These are phyloP conservation scores for Eucalyptus lansdowneana DNA, from an alignment of 345 rosid genomes.

Conservation along the genomic window DNA sequence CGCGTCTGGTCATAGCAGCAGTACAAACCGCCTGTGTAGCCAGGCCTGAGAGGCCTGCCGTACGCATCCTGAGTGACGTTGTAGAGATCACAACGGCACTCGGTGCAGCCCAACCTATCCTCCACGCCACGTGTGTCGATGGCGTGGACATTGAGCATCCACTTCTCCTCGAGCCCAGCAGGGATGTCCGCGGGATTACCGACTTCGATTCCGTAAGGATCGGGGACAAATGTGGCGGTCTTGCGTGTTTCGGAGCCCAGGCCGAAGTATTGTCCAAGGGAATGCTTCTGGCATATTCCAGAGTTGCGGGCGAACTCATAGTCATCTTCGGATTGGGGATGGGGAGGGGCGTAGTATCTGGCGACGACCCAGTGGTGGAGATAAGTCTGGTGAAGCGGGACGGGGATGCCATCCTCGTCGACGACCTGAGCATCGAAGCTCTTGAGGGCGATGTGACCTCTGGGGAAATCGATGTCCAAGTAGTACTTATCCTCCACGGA, in stretches of 20 bases:
- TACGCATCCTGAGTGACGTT: constrained; percentile 46
- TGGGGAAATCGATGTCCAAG: constrained; percentile 57
- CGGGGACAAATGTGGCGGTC: constrained; percentile 54
- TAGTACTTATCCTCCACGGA: constrained; percentile 46
- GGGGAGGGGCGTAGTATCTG: constrained; percentile 14
- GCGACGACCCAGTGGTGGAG: constrained; percentile 78
- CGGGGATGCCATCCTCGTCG: constrained; percentile 50
- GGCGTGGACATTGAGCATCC: constrained; percentile 79
- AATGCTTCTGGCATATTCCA: constrained; percentile 44
- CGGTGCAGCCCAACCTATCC: constrained; percentile 67
- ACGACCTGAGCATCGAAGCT: constrained; percentile 57
- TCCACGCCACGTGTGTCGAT: constrained; percentile 78
- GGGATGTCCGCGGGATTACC: constrained; percentile 57
- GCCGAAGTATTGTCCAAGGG: constrained; percentile 50
- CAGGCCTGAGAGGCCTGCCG: constrained; percentile 36
- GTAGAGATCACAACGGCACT: constrained; percentile 66
- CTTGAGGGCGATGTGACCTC: constrained; percentile 75
- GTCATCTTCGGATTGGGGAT: constrained; percentile 2
- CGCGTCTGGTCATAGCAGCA: constrained; percentile 68
- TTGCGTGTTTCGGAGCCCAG: constrained; percentile 79
- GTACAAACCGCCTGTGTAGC: constrained; percentile 50
- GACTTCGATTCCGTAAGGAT: constrained; percentile 76
- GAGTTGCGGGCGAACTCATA: constrained; percentile 16
- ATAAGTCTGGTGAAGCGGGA: constrained; percentile 79
- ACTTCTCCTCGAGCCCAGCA: constrained; percentile 51